Evolutionary conservation across 2,329 filamentous ascomycete species (phyloP), one percentile per base, ranked within the genome.

Genomic region (Ophidiomyces ophidiicola): DNA sequence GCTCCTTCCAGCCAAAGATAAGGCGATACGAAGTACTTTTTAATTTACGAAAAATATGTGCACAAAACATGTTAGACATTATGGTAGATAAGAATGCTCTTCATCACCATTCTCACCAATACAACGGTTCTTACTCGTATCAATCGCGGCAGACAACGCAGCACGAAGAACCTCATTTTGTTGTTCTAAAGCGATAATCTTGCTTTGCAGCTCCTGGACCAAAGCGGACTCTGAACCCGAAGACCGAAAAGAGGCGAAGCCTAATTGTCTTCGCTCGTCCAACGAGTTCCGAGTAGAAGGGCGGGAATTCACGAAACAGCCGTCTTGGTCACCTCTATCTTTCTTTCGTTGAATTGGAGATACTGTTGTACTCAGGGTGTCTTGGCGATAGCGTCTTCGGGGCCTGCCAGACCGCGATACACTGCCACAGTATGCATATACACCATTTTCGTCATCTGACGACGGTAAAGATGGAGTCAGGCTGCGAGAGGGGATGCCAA

Each of bases 161-260:
- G 61, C 61, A 24, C 62, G 61, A 7, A 64, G 57, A 36, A 63
- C 54, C 39, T 58, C 57, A 46, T 64, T 64, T 36, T 64, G 61
- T 10, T 57, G 59, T 41, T 64, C 60, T 5, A 64, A 55, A 15
- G 57, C 53, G 6, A 56, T 52, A 24, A 64, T 53, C 11, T 60
- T 59, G 11, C 55, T 54, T 42, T 63, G 59, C 5, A 63, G 53
- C 29, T 50, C 47, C n/a, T 51, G 46, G 8, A 51, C 37, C 23
- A 40, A 19, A 26, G 24, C 3, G 21, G 21, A 14, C 3, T 36
- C 33, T 6, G 12, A 19, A 14, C 32, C 18, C 5, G 32, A 34
- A 23, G 17, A 20, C 5, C 35, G 29, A 39, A 17, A 24, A 18
- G 37, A 33, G 11, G 29, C 21, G n/a, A 30, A 26, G 21, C 23